These are phyloP conservation scores for Chytriomyces sp. DNA, from an alignment of 192 early-diverging fungal species.

Conservation along the genomic window DNA sequence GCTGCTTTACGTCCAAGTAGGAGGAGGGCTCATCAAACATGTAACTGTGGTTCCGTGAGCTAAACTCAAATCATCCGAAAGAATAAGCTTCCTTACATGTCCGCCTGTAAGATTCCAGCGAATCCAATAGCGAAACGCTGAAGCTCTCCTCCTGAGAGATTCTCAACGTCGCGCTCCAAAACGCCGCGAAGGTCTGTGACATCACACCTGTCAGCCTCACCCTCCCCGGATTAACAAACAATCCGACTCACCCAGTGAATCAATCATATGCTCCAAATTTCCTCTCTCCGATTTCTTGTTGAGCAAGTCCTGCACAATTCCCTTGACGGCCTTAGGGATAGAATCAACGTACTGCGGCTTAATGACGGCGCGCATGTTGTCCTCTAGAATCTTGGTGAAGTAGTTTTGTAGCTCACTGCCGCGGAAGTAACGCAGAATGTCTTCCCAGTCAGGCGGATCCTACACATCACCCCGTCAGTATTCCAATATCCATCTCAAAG, in stretches of 20 bases:
- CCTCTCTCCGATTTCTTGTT: constrained; percentile 68
- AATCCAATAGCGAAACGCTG: constrained; percentile 97
- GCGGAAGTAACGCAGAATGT: constrained; percentile 94
- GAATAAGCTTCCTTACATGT: constrained; percentile 66
- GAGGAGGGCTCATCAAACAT: constrained; percentile 99
- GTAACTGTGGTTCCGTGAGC: constrained; percentile 75
- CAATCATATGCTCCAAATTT: constrained; percentile 77
- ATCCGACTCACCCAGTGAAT: constrained; percentile 58
- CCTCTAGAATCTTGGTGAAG: constrained; percentile 97
- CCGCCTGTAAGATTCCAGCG: constrained; percentile 76
- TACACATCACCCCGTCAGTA: constrained; percentile 20
- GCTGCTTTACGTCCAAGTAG: constrained; percentile 98
- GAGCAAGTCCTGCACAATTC: constrained; percentile 76
- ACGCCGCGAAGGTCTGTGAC: constrained; percentile 74
- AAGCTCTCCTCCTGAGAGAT: constrained; percentile 52
- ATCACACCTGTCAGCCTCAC: not conserved
- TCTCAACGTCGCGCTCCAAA: constrained; percentile 62
- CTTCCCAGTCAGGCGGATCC: constrained; percentile 92
- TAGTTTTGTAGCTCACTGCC: constrained; percentile 98
- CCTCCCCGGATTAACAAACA: not conserved
- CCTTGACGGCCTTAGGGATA: constrained; percentile 79
- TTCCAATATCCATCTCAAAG: not conserved
- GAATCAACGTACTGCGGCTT: constrained; percentile 97
- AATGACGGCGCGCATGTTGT: constrained; percentile 90
- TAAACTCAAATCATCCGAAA: not conserved